These are phyloP conservation scores for Lactarius hengduanensis DNA, from an alignment of 768 basidiomycete species.

Conservation along the genomic window DNA sequence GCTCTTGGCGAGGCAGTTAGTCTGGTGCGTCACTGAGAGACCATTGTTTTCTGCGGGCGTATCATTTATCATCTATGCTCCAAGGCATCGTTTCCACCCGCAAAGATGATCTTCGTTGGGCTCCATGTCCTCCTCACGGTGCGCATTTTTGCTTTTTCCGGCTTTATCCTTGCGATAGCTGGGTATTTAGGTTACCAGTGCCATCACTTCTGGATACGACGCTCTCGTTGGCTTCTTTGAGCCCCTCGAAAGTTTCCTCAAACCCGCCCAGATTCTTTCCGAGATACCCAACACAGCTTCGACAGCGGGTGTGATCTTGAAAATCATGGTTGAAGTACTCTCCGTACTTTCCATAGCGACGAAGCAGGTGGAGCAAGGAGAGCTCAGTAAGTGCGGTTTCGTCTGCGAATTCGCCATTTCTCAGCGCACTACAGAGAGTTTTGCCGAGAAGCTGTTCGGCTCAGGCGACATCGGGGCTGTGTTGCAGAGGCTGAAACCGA, in stretches of 20 bases:
- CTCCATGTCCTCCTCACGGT: neutral
- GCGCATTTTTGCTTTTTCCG: too few species aligned
- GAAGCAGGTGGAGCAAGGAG: neutral
- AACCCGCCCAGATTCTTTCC: neutral
- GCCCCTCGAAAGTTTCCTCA: neutral
- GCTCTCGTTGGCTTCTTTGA: slow-evolving; percentile 1
- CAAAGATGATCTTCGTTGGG: neutral
- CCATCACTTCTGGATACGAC: neutral
- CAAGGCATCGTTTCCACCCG: neutral
- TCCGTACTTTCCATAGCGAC: neutral
- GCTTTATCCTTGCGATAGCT: too few species aligned
- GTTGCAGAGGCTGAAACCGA: neutral
- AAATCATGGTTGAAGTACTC: neutral
- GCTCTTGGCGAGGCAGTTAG: neutral
- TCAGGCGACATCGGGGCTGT: neutral
- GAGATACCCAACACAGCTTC: neutral
- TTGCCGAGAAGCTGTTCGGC: neutral
- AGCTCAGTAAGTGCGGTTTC: neutral
- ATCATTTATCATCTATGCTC: too few species aligned
- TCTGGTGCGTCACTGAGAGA: neutral
- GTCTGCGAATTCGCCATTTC: neutral
- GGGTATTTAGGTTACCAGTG: neutral
- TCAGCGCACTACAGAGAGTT: neutral
- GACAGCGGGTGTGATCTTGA: neutral
- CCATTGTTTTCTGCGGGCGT: too few species aligned